Conservation (phyloP, 2,329 filamentous ascomycete genomes). For the Pezicula rhizophila region DNA sequence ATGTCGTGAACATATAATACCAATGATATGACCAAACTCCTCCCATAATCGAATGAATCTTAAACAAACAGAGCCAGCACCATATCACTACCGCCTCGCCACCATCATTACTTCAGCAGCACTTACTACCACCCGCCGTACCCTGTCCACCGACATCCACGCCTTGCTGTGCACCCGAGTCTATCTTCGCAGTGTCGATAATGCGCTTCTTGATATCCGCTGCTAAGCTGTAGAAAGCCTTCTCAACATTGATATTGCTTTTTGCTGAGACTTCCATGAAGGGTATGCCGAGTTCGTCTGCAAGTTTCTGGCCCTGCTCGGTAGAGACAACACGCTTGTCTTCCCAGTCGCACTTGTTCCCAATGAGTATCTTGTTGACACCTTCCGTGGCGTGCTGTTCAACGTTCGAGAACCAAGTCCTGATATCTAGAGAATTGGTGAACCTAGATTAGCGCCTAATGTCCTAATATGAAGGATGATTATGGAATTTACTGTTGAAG, state of each 20-base stretch:
- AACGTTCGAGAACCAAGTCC: constrained; percentile 99
- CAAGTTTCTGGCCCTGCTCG: constrained; percentile 86
- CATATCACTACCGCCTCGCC: constrained; percentile 6
- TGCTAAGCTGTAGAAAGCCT: constrained; percentile 93
- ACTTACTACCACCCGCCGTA: constrained; percentile 58
- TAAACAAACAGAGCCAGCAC: constrained; percentile 20
- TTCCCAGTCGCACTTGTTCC: constrained; percentile 99
- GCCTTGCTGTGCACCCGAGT: constrained; percentile 51
- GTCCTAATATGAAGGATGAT: not conserved
- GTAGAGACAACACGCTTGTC: constrained; percentile 94
- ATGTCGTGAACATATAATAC: constrained; percentile 26
- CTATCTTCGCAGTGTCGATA: constrained; percentile 82
- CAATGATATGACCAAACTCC: constrained; percentile 27
- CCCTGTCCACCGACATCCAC: constrained; percentile 64
- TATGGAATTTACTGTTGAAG: constrained; percentile 73
- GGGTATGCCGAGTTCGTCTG: constrained; percentile 92
- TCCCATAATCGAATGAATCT: constrained; percentile 23
- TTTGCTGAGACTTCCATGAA: constrained; percentile 99
- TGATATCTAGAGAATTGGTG: constrained; percentile 64
- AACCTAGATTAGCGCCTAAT: constrained; percentile 14
- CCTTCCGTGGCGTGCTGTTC: constrained; percentile 98
- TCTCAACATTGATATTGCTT: constrained; percentile 99
- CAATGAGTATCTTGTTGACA: constrained; percentile 99
- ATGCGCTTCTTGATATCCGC: constrained; percentile 97
- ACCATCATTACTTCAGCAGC: constrained; percentile 53